Percentiles rank a stretch among this genome's conserved stretches.
These are phyloP conservation scores for Aureoboletus auriporus DNA, from an alignment of 768 basidiomycete genomes.

Conservation along the genomic window DNA sequence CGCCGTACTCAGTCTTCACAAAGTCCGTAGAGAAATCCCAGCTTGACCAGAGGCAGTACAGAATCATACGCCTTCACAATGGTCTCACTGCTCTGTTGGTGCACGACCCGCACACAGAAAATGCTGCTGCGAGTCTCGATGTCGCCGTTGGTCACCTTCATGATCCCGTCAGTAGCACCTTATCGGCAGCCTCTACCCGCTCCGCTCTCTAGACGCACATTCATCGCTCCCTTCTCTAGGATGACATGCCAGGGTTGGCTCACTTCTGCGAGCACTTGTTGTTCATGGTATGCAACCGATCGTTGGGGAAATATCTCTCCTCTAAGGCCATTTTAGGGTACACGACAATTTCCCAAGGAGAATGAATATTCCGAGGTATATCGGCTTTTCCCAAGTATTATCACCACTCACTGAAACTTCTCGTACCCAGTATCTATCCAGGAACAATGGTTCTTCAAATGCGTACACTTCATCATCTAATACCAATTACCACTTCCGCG, in stretches of 20 bases:
- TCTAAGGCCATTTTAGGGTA: conserved; percentile 48
- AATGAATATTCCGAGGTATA: conserved; percentile 89
- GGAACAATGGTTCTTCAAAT: conserved; percentile 85
- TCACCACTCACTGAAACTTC: not conserved
- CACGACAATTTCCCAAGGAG: conserved; percentile 80
- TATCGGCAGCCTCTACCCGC: not conserved
- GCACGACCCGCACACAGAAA: conserved; percentile 83
- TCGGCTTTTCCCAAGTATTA: not conserved
- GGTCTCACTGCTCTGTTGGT: conserved; percentile 85
- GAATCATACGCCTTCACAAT: conserved; percentile 81
- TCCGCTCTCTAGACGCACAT: not conserved
- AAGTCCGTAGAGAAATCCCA: conserved; percentile 64
- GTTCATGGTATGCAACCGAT: conserved; percentile 71
- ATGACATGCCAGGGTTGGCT: conserved; percentile 88
- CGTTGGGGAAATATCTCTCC: not conserved
- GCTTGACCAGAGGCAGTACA: conserved; percentile 77
- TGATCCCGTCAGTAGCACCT: conserved; percentile 70
- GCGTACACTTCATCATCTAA: conserved; percentile 90
- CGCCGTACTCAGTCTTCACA: conserved; percentile 52
- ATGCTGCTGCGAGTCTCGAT: conserved; percentile 91
- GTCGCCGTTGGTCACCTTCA: conserved; percentile 91
- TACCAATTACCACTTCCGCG: conserved; percentile 85
- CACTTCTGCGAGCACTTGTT: conserved; percentile 96
- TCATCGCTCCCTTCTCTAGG: conserved; percentile 35
- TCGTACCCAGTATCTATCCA: conserved; percentile 57